Evolutionary conservation across 306 rosid species (phyloP), one percentile per base, ranked within the genome.

Genomic region (Sindora glabra): DNA sequence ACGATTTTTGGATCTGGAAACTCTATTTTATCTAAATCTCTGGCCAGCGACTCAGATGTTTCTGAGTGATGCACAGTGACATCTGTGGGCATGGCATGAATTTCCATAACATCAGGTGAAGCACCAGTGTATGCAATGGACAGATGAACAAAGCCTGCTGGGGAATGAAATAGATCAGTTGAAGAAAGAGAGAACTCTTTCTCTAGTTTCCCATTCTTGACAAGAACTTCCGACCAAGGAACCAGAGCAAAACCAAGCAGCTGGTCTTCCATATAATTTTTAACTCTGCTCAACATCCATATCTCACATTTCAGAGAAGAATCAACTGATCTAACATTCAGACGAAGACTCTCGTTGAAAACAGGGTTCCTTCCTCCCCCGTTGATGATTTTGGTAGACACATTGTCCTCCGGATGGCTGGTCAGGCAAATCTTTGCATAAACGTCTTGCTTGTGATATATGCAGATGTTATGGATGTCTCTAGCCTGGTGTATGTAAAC

Each of bases 391-490:
- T 86, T 89, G 71, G 99, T 77, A 62, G 92, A 79, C 53, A 84
- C 83, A 0, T 82, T 15, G 17, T 47, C 64, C 44, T 68, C 83
- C n/a, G 96, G 94, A 59, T 92, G 72, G 58, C 74, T 59, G 1
- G 95, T 85, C 65, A 86, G 65, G 68, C 68, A 86, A 48, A 92
- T 72, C 81, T 77, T 92, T 4, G 99, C 99, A 69, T 89, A 92
- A 64, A 92, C 99, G 73, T 92, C 99, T 84, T 92, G 99, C 76
- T 92, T 92, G 62, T 89, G 99, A 74, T 92, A 92, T 34, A 92
- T 89, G 80, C 99, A 92, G 57, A 89, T 92, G 82, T 89, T 92
- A 1, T 88, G 99, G 58, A 92, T 82, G 72, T 92, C 96, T 64
- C 99, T 82, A 1, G 96, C 99, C 60, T 84, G 79, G 47, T 89